Evolutionary conservation across 805 yeast species (phyloP), one percentile per base, ranked within the genome.

Genomic region (Saccharomycopsis capsularis): DNA sequence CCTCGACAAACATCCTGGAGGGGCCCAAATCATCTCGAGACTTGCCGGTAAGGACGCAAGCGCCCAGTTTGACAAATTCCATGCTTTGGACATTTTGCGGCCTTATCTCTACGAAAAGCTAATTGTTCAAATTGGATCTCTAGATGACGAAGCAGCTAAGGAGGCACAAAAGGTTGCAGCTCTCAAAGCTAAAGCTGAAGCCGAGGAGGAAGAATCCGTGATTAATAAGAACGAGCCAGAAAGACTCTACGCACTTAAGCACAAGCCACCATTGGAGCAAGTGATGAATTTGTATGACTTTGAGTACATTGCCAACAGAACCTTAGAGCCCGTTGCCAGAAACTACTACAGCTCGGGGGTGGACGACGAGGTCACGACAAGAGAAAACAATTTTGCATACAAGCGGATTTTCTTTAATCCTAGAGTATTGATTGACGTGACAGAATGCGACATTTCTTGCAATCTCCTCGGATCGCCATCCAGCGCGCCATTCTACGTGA

Each of bases 401-500:
- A 57, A 62, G 34, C 60, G 70, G 44, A 66, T 74, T 16, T 68
- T 67, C 47, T 70, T 76, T 57, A 69, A 70, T 34, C 81, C 81
- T n/a, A 68, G 71, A 42, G 67, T 70, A 19, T 57, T 72, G 47
- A 61, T 62, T 2, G 65, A 65, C 46, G 70, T 68, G 2, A 65
- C 73, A 15, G 64, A 46, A n/a, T 37, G 45, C 75, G 49, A 53
- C 36, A 47, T 41, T 32, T 44, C 50, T 16, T 21, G 54, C 22
- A 43, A 76, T 4, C 75, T 90, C 76, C 69, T 90, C 37, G 96
- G 96, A n/a, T 60, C 76, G 18, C 68, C 71, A 46, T 70, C 79
- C 1, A 68, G 76, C 19, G 85, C 80, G 13, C 98, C 98, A 11
- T 88, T 90, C 63, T 90, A 90, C 63, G 79, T 83, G 46, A 74